Evolutionary conservation across 75 land plant species (phyloP).

Genomic region (Chamaecyparis obtusa): DNA sequence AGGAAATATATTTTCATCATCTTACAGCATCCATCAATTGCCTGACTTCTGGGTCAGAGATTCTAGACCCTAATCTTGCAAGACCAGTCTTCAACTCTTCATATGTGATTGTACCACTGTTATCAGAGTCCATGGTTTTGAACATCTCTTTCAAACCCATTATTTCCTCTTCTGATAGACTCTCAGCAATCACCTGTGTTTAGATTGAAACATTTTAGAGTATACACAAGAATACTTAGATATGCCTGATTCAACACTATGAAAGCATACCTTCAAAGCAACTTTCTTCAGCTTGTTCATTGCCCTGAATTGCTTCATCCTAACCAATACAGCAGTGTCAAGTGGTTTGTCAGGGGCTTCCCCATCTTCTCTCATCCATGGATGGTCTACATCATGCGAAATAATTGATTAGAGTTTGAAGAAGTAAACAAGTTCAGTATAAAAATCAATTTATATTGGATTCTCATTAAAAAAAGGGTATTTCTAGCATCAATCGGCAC

Average conservation of each 20-base stretch:
- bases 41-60: conserved; percentile 68
- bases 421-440: background rate
- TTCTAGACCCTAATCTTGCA: conserved; percentile 60
- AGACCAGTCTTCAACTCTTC: conserved; percentile 84
- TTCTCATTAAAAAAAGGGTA: background rate
- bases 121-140: conserved; percentile 85
- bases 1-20: background rate
- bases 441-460: background rate
- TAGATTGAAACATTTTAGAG: background rate
- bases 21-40: conserved; percentile 85
- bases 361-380: conserved; percentile 90
- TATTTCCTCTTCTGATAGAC: conserved; percentile 87
- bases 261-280: conserved; percentile 67
- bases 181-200: conserved; percentile 78
- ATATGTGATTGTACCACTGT: conserved; percentile 81
- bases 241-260: background rate
- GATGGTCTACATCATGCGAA: conserved; percentile 54
- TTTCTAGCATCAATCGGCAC: background rate
- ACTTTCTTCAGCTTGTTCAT: conserved; percentile 97
- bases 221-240: background rate
- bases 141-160: conserved; percentile 93
- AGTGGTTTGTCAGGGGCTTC: conserved; percentile 91
- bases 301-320: conserved; percentile 98
- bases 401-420: background rate
- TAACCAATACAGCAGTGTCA: conserved; percentile 75